Evolutionary conservation across 2,329 filamentous ascomycete species (phyloP), one percentile per base, ranked within the genome.

Genomic region (Exophiala oligosperma): DNA sequence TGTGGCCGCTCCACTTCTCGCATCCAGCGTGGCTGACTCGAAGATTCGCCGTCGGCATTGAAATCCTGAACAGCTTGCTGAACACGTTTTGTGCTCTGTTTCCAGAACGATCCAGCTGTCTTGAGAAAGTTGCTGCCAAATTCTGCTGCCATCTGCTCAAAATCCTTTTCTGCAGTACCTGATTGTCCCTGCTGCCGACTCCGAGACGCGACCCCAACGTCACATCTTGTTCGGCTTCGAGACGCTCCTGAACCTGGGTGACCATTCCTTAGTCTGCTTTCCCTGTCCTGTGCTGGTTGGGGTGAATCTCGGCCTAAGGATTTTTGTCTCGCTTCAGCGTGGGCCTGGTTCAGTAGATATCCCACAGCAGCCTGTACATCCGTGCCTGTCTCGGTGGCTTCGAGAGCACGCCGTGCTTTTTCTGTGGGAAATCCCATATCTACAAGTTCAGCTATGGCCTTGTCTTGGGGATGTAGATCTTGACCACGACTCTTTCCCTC

Each of bases 1-100:
- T 64, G 62, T 24, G 65, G 64, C 32, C 67, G 71, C 47, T 64
- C 63, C 44, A 85, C 82, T 57, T 92, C 89, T 67, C 89, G 86
- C 93, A 99, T 96, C 94, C 94, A 99, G 70, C 91, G 94, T 0
- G 94, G 94, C 70, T 96, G 90, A 68, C 73, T 90, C 69, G 96
- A 92, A 26, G 80, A 79, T n/a, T 86, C 88, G 54, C 79, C 75
- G 66, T 85, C 84, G 53, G 80, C 76, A 66, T 85, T 84, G 59
- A 97, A 89, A 14, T 99, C 94, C 7, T 92, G 87, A 35, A 97
- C 90, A 3, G 91, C 93, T 73, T 94, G 91, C 68, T 96, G 91
- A 57, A 97, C 84, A 71, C 91, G 92, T 74, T 96, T 99, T 70
- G 92, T 91, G 0, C 93, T 87, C 2, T 89, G 90, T 71, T 96